A percentile compares a stretch with the other conserved stretches of the same genome.
Conservation (phyloP, 345 rosid genomes). For the Toxicodendron radicans region DNA sequence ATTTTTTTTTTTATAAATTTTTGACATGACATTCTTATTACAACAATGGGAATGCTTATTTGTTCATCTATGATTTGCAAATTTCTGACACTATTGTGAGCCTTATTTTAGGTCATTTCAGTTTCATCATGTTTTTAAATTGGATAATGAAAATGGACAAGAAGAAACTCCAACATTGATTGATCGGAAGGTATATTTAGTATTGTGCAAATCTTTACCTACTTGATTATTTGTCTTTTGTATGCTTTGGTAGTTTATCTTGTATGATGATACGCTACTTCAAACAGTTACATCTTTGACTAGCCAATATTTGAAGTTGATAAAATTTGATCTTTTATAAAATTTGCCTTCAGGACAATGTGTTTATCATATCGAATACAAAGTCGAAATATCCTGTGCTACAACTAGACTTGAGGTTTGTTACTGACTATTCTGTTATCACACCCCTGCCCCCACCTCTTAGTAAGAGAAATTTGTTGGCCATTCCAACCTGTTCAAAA, state of each 20-base stretch:
- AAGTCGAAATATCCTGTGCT: constrained; percentile 94
- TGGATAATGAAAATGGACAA: constrained; percentile 81
- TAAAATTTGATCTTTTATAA: constrained; percentile 20
- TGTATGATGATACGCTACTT: neutral
- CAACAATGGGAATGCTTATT: neutral
- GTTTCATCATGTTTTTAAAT: constrained; percentile 74
- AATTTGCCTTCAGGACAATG: constrained; percentile 69
- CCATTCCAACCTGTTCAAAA: constrained; percentile 23
- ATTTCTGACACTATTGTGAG: constrained; percentile 32
- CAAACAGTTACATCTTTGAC: neutral
- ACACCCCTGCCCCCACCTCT: neutral
- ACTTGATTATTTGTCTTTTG: constrained; percentile 14
- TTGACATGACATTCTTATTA: neutral
- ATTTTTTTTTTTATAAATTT: neutral
- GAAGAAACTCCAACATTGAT: constrained; percentile 92
- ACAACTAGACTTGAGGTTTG: constrained; percentile 87
- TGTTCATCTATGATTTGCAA: constrained; percentile 9
- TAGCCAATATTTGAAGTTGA: neutral
- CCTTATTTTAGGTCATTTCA: constrained; percentile 65
- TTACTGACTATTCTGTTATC: constrained; percentile 1
- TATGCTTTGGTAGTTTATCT: neutral
- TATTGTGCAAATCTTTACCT: constrained; percentile 4
- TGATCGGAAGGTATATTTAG: constrained; percentile 69
- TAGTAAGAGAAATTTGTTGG: constrained; percentile 1
- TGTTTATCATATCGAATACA: constrained; percentile 93